Percentiles rank a stretch among this genome's conserved stretches.
These are phyloP conservation scores for Camellia oleifera DNA, from an alignment of 179 eudicot genomes.

Conservation along the genomic window DNA sequence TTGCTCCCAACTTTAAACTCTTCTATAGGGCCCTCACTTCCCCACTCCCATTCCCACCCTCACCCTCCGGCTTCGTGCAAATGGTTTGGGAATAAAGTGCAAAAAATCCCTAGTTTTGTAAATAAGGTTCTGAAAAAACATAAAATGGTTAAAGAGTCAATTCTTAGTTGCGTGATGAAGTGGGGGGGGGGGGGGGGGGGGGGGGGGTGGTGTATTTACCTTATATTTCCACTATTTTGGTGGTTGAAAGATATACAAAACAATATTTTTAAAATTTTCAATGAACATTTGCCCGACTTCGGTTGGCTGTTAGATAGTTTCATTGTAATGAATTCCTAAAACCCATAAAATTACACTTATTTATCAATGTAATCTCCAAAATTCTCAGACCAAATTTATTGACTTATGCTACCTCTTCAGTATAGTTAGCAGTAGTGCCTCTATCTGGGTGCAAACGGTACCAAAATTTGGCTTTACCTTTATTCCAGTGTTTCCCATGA, in stretches of 20 bases:
- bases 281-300: background rate
- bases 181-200: too few species aligned
- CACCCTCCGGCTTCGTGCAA: too few species aligned
- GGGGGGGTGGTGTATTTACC: background rate
- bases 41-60: too few species aligned
- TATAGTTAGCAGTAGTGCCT: background rate
- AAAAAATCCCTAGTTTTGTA: too few species aligned
- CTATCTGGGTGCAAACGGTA: background rate
- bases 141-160: too few species aligned
- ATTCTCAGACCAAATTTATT: background rate
- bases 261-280: background rate
- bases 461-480: background rate
- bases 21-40: too few species aligned
- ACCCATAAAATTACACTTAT: background rate
- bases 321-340: background rate
- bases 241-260: background rate
- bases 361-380: background rate
- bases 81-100: too few species aligned
- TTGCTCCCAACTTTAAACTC: too few species aligned
- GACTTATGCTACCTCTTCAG: background rate
- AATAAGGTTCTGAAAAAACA: too few species aligned
- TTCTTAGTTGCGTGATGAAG: constrained; percentile 1
- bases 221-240: background rate
- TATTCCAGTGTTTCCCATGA: background rate
- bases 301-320: background rate